These are phyloP conservation scores for Myrica gale DNA, from an alignment of 306 rosid genomes.

Conservation along the genomic window DNA sequence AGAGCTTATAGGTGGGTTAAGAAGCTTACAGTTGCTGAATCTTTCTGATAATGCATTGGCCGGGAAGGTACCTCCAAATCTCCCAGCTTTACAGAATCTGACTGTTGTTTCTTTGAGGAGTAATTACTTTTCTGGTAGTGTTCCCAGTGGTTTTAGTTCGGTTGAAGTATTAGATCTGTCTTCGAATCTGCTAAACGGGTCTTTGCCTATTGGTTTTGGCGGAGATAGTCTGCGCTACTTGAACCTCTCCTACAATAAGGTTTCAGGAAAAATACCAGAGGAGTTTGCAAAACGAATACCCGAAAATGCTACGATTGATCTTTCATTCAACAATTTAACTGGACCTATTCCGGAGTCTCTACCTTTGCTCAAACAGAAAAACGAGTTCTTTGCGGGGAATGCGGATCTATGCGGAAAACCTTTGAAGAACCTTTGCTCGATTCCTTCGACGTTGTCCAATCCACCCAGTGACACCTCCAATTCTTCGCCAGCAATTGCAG, in stretches of 20 bases:
- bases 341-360: conserved; percentile 63
- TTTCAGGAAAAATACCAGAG: conserved; percentile 62
- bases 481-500: conserved; percentile 87
- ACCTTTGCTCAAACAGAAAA: conserved; percentile 54
- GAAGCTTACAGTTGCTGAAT: conserved; percentile 62
- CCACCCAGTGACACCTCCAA: conserved; percentile 50
- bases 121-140: conserved; percentile 63
- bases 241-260: conserved; percentile 80
- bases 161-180: conserved; percentile 78
- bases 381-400: conserved; percentile 61
- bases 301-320: conserved; percentile 61
- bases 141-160: conserved; percentile 50
- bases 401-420: conserved; percentile 83
- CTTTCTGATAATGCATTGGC: conserved; percentile 81
- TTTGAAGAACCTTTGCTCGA: conserved; percentile 57
- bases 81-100: conserved; percentile 52
- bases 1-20: conserved; percentile 44
- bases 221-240: conserved; percentile 56
- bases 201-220: conserved; percentile 60
- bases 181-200: conserved; percentile 68
- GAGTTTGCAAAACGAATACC: conserved; percentile 48
- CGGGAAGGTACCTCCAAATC: conserved; percentile 60
- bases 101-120: conserved; percentile 60
- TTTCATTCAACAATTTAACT: conserved; percentile 77
- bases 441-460: conserved; percentile 65